phyloP scores from a whole-genome alignment of 345 rosid species.

The Salix udensis region DNA sequence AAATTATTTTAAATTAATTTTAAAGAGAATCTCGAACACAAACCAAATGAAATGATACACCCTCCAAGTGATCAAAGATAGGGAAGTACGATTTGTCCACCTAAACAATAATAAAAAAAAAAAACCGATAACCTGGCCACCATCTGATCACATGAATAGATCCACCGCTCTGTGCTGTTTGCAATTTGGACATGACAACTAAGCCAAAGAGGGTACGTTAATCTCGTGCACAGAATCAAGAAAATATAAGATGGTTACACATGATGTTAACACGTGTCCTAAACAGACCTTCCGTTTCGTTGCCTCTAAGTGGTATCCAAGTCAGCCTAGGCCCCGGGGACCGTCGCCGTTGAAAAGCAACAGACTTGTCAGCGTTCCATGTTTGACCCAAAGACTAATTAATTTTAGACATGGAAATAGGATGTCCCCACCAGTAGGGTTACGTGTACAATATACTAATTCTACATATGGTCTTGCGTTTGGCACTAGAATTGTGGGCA shows the following conservation, averaged over 20 bases:
- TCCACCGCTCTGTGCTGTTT: too few species aligned
- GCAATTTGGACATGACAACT: too few species aligned
- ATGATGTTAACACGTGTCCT: background rate
- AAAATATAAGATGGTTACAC: background rate
- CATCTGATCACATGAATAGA: too few species aligned
- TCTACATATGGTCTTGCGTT: background rate
- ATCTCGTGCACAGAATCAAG: background rate
- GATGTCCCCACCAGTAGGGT: background rate
- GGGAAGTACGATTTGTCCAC: too few species aligned
- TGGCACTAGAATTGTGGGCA: background rate
- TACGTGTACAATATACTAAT: too few species aligned
- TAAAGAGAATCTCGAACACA: too few species aligned
- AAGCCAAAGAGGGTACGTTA: too few species aligned
- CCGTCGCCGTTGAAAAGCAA: background rate
- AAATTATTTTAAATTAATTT: too few species aligned
- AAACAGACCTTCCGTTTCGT: background rate
- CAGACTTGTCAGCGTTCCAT: background rate
- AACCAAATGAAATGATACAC: too few species aligned
- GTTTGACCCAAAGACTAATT: constrained; percentile 10
- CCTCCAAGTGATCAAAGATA: too few species aligned
- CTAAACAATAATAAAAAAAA: too few species aligned
- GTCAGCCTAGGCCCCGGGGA: background rate
- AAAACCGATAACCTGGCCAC: too few species aligned
- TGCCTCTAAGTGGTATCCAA: background rate
- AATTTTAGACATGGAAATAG: background rate